Conservation (phyloP, 1,139 yeast genomes). For the Eremothecium cymbalariae region DNA sequence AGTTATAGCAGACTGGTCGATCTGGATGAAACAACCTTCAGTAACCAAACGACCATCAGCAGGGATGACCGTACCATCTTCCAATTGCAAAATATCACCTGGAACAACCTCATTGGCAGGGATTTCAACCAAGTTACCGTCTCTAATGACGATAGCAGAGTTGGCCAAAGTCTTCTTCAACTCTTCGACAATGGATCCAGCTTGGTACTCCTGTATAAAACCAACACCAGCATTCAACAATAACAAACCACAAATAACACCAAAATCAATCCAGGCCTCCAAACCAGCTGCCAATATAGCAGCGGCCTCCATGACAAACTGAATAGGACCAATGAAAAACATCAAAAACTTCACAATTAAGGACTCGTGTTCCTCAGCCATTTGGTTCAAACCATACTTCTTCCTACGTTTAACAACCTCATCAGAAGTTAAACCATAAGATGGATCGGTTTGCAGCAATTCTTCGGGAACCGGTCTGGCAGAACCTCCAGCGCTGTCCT, state of each 20-base stretch:
- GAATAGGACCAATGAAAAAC: conserved; percentile 97
- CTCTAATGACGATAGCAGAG: conserved; percentile 80
- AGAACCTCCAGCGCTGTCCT: conserved; percentile 36
- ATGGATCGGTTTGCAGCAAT: conserved; percentile 77
- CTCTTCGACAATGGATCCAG: conserved; percentile 93
- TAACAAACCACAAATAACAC: conserved; percentile 88
- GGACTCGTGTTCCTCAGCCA: conserved; percentile 90
- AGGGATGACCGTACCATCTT: conserved; percentile 92
- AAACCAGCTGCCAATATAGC: conserved; percentile 96
- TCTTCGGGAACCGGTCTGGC: conserved; percentile 79
- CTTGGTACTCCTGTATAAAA: conserved; percentile 95
- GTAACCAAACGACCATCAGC: conserved; percentile 92
- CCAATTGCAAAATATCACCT: conserved; percentile 86
- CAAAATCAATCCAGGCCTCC: conserved; percentile 98
- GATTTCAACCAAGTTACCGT: conserved; percentile 67
- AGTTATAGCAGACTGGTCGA: conserved; percentile 96
- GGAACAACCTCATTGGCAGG: conserved; percentile 82
- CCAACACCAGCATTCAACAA: conserved; percentile 90
- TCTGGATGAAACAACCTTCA: conserved; percentile 82
- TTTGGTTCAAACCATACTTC: conserved; percentile 89
- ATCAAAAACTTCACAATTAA: conserved; percentile 72
- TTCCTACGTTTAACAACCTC: conserved; percentile 84
- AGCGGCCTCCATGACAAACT: conserved; percentile 99
- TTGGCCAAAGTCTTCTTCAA: conserved; percentile 89
- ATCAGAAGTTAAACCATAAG: conserved; percentile 69